A percentile compares a stretch with the other conserved stretches of the same genome.
Conservation (phyloP, 768 basidiomycete species). For the Pleurotus pulmonarius region DNA sequence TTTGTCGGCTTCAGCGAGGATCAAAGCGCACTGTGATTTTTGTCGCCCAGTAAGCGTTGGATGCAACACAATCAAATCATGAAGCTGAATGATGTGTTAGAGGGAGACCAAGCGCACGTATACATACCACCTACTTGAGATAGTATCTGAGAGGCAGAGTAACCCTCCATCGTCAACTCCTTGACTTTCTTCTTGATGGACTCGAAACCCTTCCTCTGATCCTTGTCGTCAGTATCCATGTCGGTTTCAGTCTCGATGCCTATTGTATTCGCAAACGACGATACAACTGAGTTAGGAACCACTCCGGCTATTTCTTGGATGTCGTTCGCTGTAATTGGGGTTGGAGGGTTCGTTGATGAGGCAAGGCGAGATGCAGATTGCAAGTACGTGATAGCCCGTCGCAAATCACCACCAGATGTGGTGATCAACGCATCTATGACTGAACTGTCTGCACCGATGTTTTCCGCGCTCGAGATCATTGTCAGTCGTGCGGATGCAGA, state of each 20-base stretch:
- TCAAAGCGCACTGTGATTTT: conserved; percentile 77
- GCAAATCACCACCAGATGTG: conserved; percentile 87
- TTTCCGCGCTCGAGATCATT: conserved; percentile 78
- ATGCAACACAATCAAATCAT: conserved; percentile 85
- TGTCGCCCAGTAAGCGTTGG: conserved; percentile 75
- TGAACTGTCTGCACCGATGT: conserved; percentile 48
- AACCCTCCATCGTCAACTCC: conserved; percentile 80
- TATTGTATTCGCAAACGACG: conserved; percentile 62
- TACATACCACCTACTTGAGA: conserved; percentile 61
- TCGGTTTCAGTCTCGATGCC: conserved; percentile 62
- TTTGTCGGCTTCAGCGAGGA: conserved; percentile 94
- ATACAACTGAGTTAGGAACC: conserved; percentile 73
- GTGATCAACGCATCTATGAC: conserved; percentile 73
- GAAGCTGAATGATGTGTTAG: conserved; percentile 52
- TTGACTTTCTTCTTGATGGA: conserved; percentile 70
- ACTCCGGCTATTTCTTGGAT: conserved; percentile 98
- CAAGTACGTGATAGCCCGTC: conserved; percentile 95
- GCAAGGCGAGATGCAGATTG: conserved; percentile 93
- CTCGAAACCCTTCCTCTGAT: conserved; percentile 44
- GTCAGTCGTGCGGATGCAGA: conserved; percentile 74
- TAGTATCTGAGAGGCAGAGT: conserved; percentile 86
- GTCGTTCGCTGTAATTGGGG: conserved; percentile 68
- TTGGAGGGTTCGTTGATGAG: conserved; percentile 66
- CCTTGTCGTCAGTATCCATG: conserved; percentile 40
- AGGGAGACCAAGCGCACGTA: conserved; percentile 1